Conservation (phyloP, 345 rosid species). For the Brassica juncea region DNA sequence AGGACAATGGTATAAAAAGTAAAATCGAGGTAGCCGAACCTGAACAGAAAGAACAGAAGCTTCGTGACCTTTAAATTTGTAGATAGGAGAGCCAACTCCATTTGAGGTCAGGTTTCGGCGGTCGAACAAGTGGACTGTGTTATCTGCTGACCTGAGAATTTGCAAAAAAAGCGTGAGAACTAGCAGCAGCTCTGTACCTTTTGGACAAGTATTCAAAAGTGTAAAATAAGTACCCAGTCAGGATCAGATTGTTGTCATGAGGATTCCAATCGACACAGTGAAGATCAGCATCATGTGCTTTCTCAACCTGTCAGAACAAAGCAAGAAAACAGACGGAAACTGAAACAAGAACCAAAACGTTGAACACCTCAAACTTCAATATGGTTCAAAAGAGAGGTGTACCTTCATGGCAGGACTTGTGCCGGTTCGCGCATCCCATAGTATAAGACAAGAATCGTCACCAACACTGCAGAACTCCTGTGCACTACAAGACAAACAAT, state of each 20-base stretch:
- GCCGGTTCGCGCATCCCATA: constrained; percentile 94
- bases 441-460: constrained; percentile 93
- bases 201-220: neutral
- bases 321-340: neutral
- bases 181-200: neutral
- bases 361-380: neutral
- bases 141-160: constrained; percentile 80
- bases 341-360: neutral
- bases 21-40: constrained; percentile 42
- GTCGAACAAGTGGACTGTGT: constrained; percentile 77
- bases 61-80: constrained; percentile 83
- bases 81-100: constrained; percentile 75
- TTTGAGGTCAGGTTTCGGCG: constrained; percentile 74
- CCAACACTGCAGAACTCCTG: constrained; percentile 97
- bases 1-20: neutral
- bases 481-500: constrained; percentile 53
- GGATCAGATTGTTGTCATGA: constrained; percentile 73
- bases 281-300: constrained; percentile 89
- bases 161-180: neutral
- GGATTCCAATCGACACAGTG: constrained; percentile 97
- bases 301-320: constrained; percentile 64
- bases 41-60: constrained; percentile 96
- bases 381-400: neutral
- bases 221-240: constrained; percentile 65
- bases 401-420: constrained; percentile 74